A percentile compares a stretch with the other conserved stretches of the same genome.
These are phyloP conservation scores for Fraxinus albicans DNA, from an alignment of 305 asterid species.

Conservation along the genomic window DNA sequence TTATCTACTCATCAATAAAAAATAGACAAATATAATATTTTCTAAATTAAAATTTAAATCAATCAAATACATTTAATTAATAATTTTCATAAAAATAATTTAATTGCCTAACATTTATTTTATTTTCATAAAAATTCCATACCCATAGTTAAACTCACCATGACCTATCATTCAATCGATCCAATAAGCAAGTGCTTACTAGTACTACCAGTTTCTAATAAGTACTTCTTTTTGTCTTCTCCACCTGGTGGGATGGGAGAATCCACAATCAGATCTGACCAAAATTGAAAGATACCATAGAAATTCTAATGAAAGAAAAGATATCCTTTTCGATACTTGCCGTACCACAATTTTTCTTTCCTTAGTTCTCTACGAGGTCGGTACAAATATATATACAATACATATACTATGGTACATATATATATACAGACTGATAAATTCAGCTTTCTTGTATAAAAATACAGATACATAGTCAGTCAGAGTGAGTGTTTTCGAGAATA, in stretches of 20 bases:
- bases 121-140: no score
- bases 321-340: conserved; percentile 32
- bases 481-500: conserved; percentile 17
- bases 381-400: background rate
- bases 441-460: background rate
- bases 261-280: conserved; percentile 33
- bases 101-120: no score
- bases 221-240: background rate
- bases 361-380: conserved; percentile 20
- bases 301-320: conserved; percentile 9
- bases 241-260: background rate
- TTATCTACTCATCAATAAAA: no score
- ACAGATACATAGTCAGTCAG: conserved; percentile 14
- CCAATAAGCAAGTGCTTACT: background rate
- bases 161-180: no score
- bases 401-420: background rate
- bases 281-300: conserved; percentile 26
- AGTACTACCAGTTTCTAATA: background rate
- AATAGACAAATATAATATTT: no score
- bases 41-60: no score
- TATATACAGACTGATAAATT: conserved; percentile 4
- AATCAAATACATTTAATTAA: no score
- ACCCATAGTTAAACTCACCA: no score
- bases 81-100: no score
- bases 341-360: conserved; percentile 19